Evolutionary conservation across 2,329 filamentous ascomycete species (phyloP).

Genomic region (Sclerotinia spermophila): DNA sequence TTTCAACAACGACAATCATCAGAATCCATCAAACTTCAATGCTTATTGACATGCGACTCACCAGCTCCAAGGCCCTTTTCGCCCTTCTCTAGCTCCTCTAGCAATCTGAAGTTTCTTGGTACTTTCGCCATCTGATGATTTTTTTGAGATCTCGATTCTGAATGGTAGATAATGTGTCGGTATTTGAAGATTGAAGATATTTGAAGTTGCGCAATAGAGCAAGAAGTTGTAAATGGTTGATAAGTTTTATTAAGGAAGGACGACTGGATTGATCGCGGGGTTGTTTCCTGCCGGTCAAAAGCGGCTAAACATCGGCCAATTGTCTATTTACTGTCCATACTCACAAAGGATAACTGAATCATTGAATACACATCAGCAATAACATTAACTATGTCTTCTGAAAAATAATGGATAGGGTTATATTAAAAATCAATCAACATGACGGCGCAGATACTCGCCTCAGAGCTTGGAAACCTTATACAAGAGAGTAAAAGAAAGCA

Average conservation of each 20-base stretch:
- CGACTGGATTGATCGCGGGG: slow-evolving; percentile 11
- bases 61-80: slow-evolving; percentile 95
- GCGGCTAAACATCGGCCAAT: slow-evolving; percentile 15
- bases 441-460: slow-evolving; percentile 85
- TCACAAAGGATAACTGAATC: slow-evolving; percentile 15
- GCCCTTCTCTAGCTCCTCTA: slow-evolving; percentile 98
- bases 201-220: neutral
- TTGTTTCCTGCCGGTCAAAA: slow-evolving; percentile 15
- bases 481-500: slow-evolving; percentile 96
- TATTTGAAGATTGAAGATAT: neutral
- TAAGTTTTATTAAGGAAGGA: neutral
- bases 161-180: neutral
- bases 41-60: slow-evolving; percentile 40
- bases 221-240: slow-evolving; percentile 1
- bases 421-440: slow-evolving; percentile 46
- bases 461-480: slow-evolving; percentile 85
- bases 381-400: slow-evolving; percentile 11
- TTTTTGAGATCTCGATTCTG: neutral
- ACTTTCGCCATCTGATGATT: slow-evolving; percentile 65
- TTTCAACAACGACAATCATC: slow-evolving; percentile 38
- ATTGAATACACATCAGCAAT: neutral
- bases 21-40: neutral
- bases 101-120: slow-evolving; percentile 90
- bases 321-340: neutral
- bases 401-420: slow-evolving; percentile 27